Conservation (phyloP, 495 filamentous ascomycete species). For the Lentithecium fluviatile region DNA sequence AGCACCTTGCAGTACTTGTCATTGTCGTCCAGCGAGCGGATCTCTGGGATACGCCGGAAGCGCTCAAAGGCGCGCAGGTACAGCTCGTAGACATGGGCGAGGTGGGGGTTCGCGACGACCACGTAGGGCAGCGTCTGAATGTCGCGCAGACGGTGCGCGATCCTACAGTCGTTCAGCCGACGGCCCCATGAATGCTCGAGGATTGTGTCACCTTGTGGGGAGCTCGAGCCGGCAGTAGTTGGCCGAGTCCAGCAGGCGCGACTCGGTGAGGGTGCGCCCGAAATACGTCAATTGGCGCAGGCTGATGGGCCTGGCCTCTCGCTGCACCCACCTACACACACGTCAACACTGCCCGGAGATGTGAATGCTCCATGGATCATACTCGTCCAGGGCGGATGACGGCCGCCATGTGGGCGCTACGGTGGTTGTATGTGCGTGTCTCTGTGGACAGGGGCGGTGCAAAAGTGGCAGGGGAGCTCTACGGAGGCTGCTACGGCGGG, state of each 20-base stretch:
- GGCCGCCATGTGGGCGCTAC: slow-evolving; percentile 72
- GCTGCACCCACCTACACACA: slow-evolving; percentile 72
- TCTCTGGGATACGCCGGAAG: slow-evolving; percentile 77
- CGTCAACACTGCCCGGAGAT: slow-evolving; percentile 14
- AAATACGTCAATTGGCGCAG: slow-evolving; percentile 94
- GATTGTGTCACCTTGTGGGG: slow-evolving; percentile 65
- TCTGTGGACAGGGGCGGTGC: background rate
- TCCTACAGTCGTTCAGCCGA: slow-evolving; percentile 47
- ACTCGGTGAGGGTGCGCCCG: slow-evolving; percentile 83
- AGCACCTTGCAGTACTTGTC: slow-evolving; percentile 82
- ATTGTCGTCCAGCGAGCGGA: slow-evolving; percentile 86
- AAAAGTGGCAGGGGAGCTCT: slow-evolving; percentile 2
- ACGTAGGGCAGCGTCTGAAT: slow-evolving; percentile 97
- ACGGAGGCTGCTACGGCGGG: background rate
- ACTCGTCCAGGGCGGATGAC: slow-evolving; percentile 85
- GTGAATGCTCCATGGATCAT: slow-evolving; percentile 37
- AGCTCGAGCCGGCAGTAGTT: slow-evolving; percentile 97
- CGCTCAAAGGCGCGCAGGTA: slow-evolving; percentile 95
- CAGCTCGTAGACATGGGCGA: slow-evolving; percentile 91
- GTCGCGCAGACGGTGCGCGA: slow-evolving; percentile 91
- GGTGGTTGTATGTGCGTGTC: slow-evolving; percentile 13
- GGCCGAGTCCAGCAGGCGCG: slow-evolving; percentile 84
- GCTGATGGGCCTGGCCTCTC: slow-evolving; percentile 81
- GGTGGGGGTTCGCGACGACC: slow-evolving; percentile 90
- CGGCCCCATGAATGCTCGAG: background rate